Conservation (phyloP, 345 rosid genomes). For the Kernera saxatilis region DNA sequence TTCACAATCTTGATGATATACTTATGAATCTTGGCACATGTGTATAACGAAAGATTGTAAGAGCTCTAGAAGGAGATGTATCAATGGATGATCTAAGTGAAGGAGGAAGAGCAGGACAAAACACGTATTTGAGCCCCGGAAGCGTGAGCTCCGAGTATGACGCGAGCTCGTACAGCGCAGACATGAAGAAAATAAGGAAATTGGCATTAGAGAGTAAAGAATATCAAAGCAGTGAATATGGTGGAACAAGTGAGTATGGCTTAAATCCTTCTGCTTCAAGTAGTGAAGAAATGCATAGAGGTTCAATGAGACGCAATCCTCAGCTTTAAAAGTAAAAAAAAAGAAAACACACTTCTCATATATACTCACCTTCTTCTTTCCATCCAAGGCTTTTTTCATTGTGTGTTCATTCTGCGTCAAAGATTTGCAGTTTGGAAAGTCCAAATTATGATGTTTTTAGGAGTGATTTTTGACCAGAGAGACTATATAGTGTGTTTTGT, state of each 20-base stretch:
- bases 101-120: constrained; percentile 37
- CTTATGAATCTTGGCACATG: constrained; percentile 4
- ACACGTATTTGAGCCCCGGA: constrained; percentile 24
- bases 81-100: constrained; percentile 59
- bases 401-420: not conserved
- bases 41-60: constrained; percentile 44
- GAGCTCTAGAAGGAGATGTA: constrained; percentile 59
- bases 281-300: constrained; percentile 40
- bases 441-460: constrained; percentile 4
- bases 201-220: constrained; percentile 35
- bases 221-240: constrained; percentile 53
- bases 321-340: not conserved
- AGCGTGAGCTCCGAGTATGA: constrained; percentile 36
- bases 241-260: constrained; percentile 66
- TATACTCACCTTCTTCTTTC: not conserved
- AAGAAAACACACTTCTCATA: not conserved
- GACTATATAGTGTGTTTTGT: not conserved
- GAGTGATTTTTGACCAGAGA: constrained; percentile 18
- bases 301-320: constrained; percentile 8
- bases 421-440: not conserved
- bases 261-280: constrained; percentile 65
- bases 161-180: constrained; percentile 37
- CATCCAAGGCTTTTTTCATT: not conserved
- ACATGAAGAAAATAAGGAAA: constrained; percentile 50
- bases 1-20: constrained; percentile 7